Base-by-base conservation (phyloP, 768 basidiomycete genomes). In the Lentinula aciculospora region DNA sequence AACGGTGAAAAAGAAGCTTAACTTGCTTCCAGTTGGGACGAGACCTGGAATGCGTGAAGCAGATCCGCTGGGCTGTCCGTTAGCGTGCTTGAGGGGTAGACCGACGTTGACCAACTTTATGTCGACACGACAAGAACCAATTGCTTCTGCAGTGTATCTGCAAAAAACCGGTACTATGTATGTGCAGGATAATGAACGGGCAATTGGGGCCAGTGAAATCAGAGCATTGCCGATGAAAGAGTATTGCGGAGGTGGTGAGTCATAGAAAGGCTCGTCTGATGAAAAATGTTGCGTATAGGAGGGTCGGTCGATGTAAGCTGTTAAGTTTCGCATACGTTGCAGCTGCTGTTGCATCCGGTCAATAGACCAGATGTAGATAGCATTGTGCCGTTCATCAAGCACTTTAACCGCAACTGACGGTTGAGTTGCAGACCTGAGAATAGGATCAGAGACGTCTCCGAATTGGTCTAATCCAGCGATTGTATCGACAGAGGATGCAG, bases 231-330 rank as follows among this genome's bases (percentile, higher is more conserved):
- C 97, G 57, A 99, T 86, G 70, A 95, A 96, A 6, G 94, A 96
- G 69, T 90, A 95, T 63, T 89, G 85, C 6, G 93, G 90, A 2
- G 92, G 84, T 2, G 91, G 89, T 34, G 81, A 81, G 67, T 96
- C 89, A 71, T 90, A 94, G 75, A 98, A 99, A 2, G 92, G 89
- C 72, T 93, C 93, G 62, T 94, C 89, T 13, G 88, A 86, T 29
- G 92, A 91, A 74, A 98, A 97, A 71, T 98, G 96, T 62, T 88
- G 89, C 9, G 92, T 90, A 71, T 95, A 96, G 3, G 89, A 91
- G 6, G 96, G 97, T 46, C 90, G 86, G 70, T 94, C 91, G 62
- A 94, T 89, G 67, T 94, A 93, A 25, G 86, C 85, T 6, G 89
- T 90, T 37, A 94, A 75, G 68, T 95, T 96, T 53, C 93, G 88